Evolutionary conservation across 2,329 filamentous ascomycete genomes (phyloP).

Genomic region (Exophiala oligosperma): DNA sequence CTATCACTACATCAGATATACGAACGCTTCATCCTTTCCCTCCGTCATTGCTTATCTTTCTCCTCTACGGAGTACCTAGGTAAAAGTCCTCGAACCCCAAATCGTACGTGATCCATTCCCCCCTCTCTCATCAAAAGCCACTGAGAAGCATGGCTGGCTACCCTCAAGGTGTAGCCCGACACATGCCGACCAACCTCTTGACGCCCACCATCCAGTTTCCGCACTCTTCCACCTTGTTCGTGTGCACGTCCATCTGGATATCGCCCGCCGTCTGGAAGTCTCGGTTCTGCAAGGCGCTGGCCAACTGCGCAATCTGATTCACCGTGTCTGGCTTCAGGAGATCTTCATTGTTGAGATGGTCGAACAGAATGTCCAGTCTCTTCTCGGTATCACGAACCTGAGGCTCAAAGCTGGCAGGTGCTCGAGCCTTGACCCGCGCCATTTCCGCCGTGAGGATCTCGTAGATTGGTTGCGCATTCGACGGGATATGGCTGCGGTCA

Average conservation of each 20-base stretch:
- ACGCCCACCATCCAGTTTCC: constrained; percentile 86
- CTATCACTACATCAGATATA: too few species aligned
- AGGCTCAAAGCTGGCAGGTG: constrained; percentile 79
- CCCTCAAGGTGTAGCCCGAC: constrained; percentile 65
- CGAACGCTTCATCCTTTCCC: too few species aligned
- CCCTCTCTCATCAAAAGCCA: too few species aligned
- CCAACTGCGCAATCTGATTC: constrained; percentile 49
- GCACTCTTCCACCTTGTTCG: constrained; percentile 75
- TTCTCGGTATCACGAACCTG: constrained; percentile 96
- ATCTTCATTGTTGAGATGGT: constrained; percentile 95
- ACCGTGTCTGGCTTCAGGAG: constrained; percentile 74
- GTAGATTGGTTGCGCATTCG: constrained; percentile 72
- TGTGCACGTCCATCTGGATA: constrained; percentile 73
- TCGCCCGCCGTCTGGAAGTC: constrained; percentile 67
- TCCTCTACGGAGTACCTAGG: neutral
- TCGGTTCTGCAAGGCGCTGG: constrained; percentile 65
- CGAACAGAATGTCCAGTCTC: constrained; percentile 88
- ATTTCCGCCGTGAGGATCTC: constrained; percentile 82
- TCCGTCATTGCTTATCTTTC: too few species aligned
- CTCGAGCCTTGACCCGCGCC: constrained; percentile 81
- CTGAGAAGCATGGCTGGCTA: too few species aligned
- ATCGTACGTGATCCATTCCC: neutral
- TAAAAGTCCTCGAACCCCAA: too few species aligned
- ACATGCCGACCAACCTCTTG: constrained; percentile 77
- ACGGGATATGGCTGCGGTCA: constrained; percentile 85